Evolutionary conservation across 176 grass and related monocot genomes (phyloP).

Genomic region (Oropetium thomaeum): DNA sequence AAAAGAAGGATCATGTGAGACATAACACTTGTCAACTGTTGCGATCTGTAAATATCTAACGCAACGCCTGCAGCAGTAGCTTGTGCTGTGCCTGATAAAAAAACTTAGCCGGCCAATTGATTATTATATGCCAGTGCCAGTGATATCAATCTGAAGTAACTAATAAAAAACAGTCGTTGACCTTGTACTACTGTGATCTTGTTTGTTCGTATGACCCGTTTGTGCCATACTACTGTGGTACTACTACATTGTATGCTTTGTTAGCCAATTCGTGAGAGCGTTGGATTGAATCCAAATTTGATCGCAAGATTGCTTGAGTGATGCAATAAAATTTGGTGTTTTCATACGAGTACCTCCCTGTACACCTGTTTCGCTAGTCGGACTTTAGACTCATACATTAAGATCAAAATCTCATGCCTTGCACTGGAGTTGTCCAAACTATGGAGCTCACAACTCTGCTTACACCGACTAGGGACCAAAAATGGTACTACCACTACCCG

Average conservation of each 20-base stretch:
- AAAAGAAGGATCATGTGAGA: neutral
- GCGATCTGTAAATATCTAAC: neutral
- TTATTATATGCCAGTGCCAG: neutral
- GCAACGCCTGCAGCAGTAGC: neutral
- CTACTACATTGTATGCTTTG: too few species aligned
- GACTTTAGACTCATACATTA: too few species aligned
- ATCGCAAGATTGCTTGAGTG: neutral
- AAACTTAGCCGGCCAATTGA: neutral
- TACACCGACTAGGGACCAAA: neutral
- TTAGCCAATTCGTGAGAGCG: too few species aligned
- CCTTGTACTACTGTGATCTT: too few species aligned
- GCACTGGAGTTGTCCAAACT: neutral
- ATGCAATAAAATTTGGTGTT: too few species aligned
- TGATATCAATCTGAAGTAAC: too few species aligned
- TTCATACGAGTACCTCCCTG: too few species aligned
- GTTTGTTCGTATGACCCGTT: too few species aligned
- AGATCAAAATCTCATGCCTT: conserved; percentile 24
- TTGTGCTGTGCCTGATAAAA: neutral
- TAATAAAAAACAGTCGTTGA: too few species aligned
- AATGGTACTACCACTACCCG: neutral
- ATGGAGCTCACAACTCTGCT: neutral
- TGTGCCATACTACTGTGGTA: too few species aligned
- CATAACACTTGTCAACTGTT: neutral
- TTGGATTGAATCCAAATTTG: neutral
- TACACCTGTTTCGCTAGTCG: too few species aligned